These are phyloP conservation scores for Megacollybia marginata DNA, from an alignment of 768 basidiomycete species.

Conservation along the genomic window DNA sequence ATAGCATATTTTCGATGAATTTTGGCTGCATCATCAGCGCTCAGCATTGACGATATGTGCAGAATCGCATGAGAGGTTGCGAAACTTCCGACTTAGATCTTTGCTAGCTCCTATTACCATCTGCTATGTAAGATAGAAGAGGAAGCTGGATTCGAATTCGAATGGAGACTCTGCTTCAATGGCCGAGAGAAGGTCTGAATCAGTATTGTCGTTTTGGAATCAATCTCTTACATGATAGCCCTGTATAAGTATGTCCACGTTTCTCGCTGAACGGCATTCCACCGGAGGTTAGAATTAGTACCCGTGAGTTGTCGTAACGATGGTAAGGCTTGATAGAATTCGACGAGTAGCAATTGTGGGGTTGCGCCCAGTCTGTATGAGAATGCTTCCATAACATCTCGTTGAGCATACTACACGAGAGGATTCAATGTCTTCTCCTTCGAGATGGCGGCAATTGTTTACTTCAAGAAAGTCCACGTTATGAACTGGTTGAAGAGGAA, in stretches of 20 bases:
- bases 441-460: slow-evolving; percentile 1
- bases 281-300: slow-evolving; percentile 30
- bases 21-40: no score
- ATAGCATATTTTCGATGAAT: no score
- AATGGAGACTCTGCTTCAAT: no score
- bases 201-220: no score
- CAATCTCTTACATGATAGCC: slow-evolving; percentile 1
- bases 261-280: slow-evolving; percentile 36
- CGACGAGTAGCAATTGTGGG: slow-evolving; percentile 50
- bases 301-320: slow-evolving; percentile 37
- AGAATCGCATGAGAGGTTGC: no score
- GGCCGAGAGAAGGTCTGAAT: no score
- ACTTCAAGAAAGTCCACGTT: slow-evolving; percentile 55
- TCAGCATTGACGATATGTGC: no score
- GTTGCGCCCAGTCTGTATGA: slow-evolving; percentile 41
- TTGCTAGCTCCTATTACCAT: no score
- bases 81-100: no score
- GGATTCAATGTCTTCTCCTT: background rate
- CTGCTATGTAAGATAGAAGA: no score
- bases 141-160: no score
- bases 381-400: slow-evolving; percentile 43
- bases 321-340: slow-evolving; percentile 51
- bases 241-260: slow-evolving; percentile 34
- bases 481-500: slow-evolving; percentile 46
- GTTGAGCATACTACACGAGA: slow-evolving; percentile 41